phyloP scores from a whole-genome alignment of 768 basidiomycete genomes.

The Obba rivulosa region DNA sequence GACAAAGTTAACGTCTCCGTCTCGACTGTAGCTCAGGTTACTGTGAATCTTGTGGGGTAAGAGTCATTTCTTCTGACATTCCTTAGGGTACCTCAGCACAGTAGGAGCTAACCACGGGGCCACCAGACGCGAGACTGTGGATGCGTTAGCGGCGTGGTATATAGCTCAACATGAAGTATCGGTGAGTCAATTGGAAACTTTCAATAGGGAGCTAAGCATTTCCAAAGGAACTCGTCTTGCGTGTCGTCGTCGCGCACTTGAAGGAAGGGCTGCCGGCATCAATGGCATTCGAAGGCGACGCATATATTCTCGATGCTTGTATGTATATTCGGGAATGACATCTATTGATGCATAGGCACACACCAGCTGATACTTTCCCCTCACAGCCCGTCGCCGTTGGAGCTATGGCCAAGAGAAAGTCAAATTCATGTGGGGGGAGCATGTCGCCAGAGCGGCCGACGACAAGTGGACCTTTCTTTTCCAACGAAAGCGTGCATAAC shows the following conservation, averaged over 20 bases:
- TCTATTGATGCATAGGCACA: not conserved
- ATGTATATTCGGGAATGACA: not conserved
- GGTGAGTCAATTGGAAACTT: not conserved
- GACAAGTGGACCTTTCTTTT: conserved; percentile 17
- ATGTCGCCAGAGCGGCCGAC: not conserved
- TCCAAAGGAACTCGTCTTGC: conserved; percentile 11
- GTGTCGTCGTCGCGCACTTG: conserved; percentile 6
- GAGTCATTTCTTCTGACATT: not conserved
- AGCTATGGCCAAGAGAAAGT: conserved; percentile 9
- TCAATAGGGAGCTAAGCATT: not conserved
- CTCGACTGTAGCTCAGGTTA: conserved; percentile 16
- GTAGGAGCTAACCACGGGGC: not conserved
- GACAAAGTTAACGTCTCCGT: not conserved
- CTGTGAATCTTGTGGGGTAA: conserved; percentile 13
- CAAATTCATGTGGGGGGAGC: conserved; percentile 11
- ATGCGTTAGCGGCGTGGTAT: conserved; percentile 11
- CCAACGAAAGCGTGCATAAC: not conserved
- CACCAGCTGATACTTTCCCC: too few species aligned
- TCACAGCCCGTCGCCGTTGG: conserved; percentile 5
- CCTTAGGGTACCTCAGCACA: not conserved
- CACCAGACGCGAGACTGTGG: conserved; percentile 11
- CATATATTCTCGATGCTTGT: conserved; percentile 10
- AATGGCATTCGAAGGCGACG: conserved; percentile 4
- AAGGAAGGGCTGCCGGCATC: conserved; percentile 1
- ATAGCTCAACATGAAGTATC: conserved; percentile 10